Evolutionary conservation across 345 rosid species (phyloP).

Genomic region (Gossypium turneri): DNA sequence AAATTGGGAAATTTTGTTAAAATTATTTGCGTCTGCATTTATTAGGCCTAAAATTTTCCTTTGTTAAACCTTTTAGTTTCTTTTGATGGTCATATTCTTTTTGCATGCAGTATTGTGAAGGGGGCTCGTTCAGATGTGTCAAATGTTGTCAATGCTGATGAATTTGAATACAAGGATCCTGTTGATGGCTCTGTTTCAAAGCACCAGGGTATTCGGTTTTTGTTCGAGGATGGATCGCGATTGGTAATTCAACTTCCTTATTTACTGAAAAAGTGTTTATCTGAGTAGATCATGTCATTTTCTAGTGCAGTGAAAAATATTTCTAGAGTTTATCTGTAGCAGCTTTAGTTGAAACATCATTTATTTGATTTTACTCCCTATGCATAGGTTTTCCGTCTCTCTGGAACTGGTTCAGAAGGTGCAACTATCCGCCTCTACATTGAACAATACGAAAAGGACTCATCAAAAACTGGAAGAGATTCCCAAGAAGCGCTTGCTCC

Average conservation of each 20-base stretch:
- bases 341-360: neutral
- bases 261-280: neutral
- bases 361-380: neutral
- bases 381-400: conserved; percentile 86
- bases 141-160: conserved; percentile 71
- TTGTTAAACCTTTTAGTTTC: neutral
- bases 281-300: neutral
- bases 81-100: neutral
- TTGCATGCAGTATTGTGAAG: conserved; percentile 54
- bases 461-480: conserved; percentile 82
- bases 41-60: neutral
- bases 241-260: conserved; percentile 49
- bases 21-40: neutral
- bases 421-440: conserved; percentile 96
- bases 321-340: neutral
- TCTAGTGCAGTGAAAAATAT: neutral
- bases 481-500: conserved; percentile 90
- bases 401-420: conserved; percentile 99
- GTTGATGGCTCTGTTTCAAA: conserved; percentile 93
- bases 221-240: conserved; percentile 93
- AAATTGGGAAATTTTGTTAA: neutral
- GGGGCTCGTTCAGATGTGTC: conserved; percentile 68
- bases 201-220: conserved; percentile 91
- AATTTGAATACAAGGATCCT: conserved; percentile 95
- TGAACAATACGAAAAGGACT: conserved; percentile 94